Evolutionary conservation across 306 rosid genomes (phyloP).

Genomic region (Rosa chinensis): DNA sequence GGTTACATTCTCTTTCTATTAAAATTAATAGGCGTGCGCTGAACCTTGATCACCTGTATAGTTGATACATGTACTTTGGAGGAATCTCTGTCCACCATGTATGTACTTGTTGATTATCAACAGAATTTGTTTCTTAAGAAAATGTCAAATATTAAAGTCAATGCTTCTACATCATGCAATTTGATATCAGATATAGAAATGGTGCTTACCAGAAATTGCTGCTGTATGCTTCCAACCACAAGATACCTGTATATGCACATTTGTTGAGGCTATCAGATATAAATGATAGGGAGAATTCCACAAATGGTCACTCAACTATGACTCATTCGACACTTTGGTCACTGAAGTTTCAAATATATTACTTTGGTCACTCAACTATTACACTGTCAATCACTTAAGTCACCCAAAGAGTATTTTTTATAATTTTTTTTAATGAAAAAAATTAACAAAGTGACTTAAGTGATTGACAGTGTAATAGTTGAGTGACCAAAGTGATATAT

Average conservation of each 20-base stretch:
- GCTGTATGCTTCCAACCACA: conserved; percentile 99
- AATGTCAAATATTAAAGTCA: background rate
- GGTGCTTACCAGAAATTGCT: conserved; percentile 67
- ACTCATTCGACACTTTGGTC: too few relatives aligned
- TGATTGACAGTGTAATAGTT: too few relatives aligned
- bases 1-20: background rate
- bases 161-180: background rate
- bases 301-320: too few relatives aligned
- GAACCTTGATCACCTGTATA: background rate
- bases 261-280: conserved; percentile 9
- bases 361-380: too few relatives aligned
- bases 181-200: background rate
- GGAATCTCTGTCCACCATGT: background rate
- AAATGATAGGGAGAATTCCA: background rate
- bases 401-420: too few relatives aligned
- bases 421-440: too few relatives aligned
- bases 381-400: too few relatives aligned
- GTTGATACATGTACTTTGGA: background rate
- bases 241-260: conserved; percentile 54
- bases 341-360: too few relatives aligned
- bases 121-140: background rate
- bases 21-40: background rate
- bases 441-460: too few relatives aligned
- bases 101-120: background rate
- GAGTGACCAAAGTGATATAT: too few relatives aligned